Evolutionary conservation across 2,329 filamentous ascomycete genomes (phyloP), one percentile per base, ranked within the genome.

Genomic region (Hypoxylon sp.): DNA sequence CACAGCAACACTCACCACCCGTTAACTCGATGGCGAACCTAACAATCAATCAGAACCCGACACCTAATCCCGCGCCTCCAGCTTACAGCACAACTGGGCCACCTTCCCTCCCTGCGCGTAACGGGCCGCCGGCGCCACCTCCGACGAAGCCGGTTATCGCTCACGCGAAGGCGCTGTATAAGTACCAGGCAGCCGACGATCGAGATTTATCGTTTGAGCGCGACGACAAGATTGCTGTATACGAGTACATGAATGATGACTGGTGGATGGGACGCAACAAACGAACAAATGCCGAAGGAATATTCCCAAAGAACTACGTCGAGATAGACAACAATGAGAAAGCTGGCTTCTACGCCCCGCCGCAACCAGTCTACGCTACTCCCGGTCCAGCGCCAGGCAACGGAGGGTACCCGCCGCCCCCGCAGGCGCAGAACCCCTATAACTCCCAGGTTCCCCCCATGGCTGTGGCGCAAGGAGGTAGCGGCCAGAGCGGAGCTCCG

Each of bases 261-360:
- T 98, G 95, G 95, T 97, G 94, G 93, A 90, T 93, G 84, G 95
- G 95, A 71, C 88, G 87, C 73, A 97, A 97, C 80, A 84, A 90
- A 75, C 89, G 93, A 56, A 97, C 94, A 7, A 91, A 91, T 60
- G 82, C 88, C 71, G 93, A 97, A 81, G 95, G 95, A 73, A 97
- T 98, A 78, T 98, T 98, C 85, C 95, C 95, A n/a, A 88, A 91
- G 72, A 93, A 87, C 78, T 98, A 98, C 77, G 94, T 97, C 68
- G 83, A 92, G 54, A 81, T 91, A 54, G 89, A 94, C 72, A 85
- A 91, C 71, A 76, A 76, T 69, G 72, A 80, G 68, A 79, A 83
- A 53, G 67, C 78, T 76, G 72, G 82, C 29, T 74, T 68, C 70
- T 76, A 76, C 63, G 65, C 70, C 37, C 71, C 73, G 11, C 45